Base-by-base conservation (phyloP, 495 filamentous ascomycete genomes). In the Penicillium herquei region DNA sequence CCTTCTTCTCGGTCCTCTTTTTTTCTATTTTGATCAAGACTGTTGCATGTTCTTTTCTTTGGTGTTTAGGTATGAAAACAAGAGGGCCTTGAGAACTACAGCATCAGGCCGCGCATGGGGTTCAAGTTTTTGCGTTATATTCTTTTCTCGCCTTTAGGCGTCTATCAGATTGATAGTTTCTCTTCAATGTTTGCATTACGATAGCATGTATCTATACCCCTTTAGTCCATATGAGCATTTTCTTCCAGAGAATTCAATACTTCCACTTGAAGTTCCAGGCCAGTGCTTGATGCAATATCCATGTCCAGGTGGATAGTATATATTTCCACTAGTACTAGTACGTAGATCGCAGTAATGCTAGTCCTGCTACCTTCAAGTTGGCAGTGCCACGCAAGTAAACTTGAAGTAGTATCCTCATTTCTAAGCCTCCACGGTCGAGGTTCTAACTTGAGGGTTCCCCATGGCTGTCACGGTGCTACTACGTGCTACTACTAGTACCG, bases 171-270 rank as follows among this genome's bases (percentile, higher is more conserved):
- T 69, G 8, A 18, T 30, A 30, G 71, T 12, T 65, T 69, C 10
- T 66, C 64, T 64, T n/a, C n/a, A n/a, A n/a, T n/a, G n/a, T n/a
- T 50, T 65, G 56, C 56, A 61, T 64, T 53, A 68, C 56, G 61
- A 64, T 26, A 54, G 64, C 56, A 68, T 68, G 56, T 64, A 59
- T 62, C 57, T 66, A 62, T 68, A 70, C 67, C 67, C 63, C 65
- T 33, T 51, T 59, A 53, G 52, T 55, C 51, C 14, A 52, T 37
- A 17, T 18, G 26, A 18, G 34, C 35, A 26, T 51, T n/a, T 14
- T 21, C 6, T 9, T 30, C 18, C 2, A 46, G 14, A 18, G 21
- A 2, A 26, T 26, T 26, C 21, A 26, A 26, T 26, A 26, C 21
- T 26, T 26, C n/a, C n/a, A n/a, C n/a, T n/a, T n/a, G n/a, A n/a